phyloP scores from a whole-genome alignment of 306 rosid species.

The Corylus americana region DNA sequence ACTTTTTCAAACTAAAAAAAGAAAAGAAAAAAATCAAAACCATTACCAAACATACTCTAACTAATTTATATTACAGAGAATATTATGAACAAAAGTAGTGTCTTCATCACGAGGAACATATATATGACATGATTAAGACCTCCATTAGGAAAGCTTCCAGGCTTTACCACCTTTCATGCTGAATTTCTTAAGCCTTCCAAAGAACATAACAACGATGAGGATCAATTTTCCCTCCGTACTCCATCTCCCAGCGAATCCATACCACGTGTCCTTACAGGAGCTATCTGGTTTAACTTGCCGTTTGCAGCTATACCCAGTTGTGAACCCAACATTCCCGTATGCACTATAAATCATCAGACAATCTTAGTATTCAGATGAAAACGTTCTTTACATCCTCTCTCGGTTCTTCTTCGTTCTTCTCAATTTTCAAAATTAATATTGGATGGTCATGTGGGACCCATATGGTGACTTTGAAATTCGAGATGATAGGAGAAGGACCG shows the following conservation, averaged over 20 bases:
- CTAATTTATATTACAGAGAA: too few species aligned
- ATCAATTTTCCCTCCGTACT: slow-evolving; percentile 50
- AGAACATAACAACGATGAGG: slow-evolving; percentile 61
- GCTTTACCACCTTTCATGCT: slow-evolving; percentile 50
- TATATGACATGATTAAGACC: background rate
- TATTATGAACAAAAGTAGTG: too few species aligned
- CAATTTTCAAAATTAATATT: background rate
- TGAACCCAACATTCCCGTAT: slow-evolving; percentile 74
- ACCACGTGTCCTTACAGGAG: slow-evolving; percentile 49
- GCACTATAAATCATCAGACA: slow-evolving; percentile 47
- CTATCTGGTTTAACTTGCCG: slow-evolving; percentile 32
- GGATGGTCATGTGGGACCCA: too few species aligned
- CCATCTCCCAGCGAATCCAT: slow-evolving; percentile 60
- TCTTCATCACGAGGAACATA: too few species aligned
- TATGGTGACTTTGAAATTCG: background rate
- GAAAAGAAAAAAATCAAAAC: too few species aligned
- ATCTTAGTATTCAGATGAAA: background rate
- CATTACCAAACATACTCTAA: too few species aligned
- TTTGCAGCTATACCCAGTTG: slow-evolving; percentile 65
- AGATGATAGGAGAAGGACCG: background rate
- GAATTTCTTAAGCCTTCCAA: slow-evolving; percentile 73
- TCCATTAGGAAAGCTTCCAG: slow-evolving; percentile 39
- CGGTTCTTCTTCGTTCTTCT: too few species aligned
- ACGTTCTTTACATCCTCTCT: too few species aligned
- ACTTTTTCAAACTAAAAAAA: too few species aligned